These are phyloP conservation scores for Hura crepitans DNA, from an alignment of 441 rosid genomes.

Conservation along the genomic window DNA sequence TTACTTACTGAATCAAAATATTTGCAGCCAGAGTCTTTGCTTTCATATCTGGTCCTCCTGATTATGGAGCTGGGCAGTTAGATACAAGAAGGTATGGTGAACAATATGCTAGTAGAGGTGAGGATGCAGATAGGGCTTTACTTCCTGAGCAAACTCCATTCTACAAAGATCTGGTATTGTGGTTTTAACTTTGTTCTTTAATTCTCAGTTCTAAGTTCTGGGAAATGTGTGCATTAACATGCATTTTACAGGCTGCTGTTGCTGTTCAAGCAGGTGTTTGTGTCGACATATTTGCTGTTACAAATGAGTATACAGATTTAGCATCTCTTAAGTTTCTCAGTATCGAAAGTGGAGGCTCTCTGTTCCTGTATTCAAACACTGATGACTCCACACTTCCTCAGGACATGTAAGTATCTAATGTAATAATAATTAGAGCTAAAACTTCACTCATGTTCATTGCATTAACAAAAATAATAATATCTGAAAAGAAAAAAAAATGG, in stretches of 20 bases:
- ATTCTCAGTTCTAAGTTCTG: constrained; percentile 19
- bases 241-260: constrained; percentile 74
- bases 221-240: constrained; percentile 38
- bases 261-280: constrained; percentile 99
- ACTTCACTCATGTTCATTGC: constrained; percentile 9
- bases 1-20: constrained; percentile 24
- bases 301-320: constrained; percentile 95
- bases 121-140: constrained; percentile 96
- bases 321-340: constrained; percentile 97
- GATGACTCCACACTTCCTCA: constrained; percentile 99
- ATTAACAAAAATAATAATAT: constrained; percentile 8
- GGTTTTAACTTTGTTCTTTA: constrained; percentile 23
- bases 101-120: constrained; percentile 97
- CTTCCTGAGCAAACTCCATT: constrained; percentile 98
- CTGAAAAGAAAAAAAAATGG: not conserved
- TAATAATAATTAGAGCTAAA: not conserved
- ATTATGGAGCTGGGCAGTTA: constrained; percentile 93
- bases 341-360: constrained; percentile 93
- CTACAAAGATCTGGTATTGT: constrained; percentile 81
- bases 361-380: constrained; percentile 78
- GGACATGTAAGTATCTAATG: constrained; percentile 72
- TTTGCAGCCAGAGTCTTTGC: constrained; percentile 92
- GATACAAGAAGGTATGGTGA: constrained; percentile 98
- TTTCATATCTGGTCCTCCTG: constrained; percentile 96
- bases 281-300: constrained; percentile 88